These are phyloP conservation scores for Chamaecrista fasciculata DNA, from an alignment of 306 rosid species.

Conservation along the genomic window DNA sequence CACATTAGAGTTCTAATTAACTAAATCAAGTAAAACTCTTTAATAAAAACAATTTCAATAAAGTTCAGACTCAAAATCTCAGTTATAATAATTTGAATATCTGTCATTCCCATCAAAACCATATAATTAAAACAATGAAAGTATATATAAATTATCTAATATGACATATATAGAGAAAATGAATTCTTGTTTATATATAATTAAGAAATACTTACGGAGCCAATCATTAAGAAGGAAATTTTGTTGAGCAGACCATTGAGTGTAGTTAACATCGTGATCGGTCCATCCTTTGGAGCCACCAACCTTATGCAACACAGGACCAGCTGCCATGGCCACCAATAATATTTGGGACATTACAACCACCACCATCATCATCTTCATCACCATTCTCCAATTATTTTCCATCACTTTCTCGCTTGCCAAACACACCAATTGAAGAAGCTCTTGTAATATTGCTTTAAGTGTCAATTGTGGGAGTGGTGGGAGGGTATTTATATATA, in stretches of 20 bases:
- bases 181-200: not conserved
- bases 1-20: not conserved
- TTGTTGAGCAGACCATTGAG: conserved; percentile 55
- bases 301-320: conserved; percentile 45
- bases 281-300: conserved; percentile 68
- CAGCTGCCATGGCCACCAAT: conserved; percentile 25
- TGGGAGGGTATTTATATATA: no score
- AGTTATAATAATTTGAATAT: no score
- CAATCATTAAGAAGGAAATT: conserved; percentile 62
- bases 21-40: no score
- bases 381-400: not conserved
- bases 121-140: no score
- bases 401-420: conserved; percentile 24
- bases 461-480: no score
- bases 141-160: no score
- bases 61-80: no score
- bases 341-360: not conserved
- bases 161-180: not conserved
- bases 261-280: conserved; percentile 50
- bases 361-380: not conserved
- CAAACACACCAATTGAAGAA: no score
- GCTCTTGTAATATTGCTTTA: no score
- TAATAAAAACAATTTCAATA: no score
- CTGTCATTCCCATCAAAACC: no score
- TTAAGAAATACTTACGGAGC: conserved; percentile 51